Percentiles rank a stretch among this genome's conserved stretches.
Evolutionary conservation across 2,329 filamentous ascomycete genomes (phyloP).

Genomic region (Cryphonectria carpinicola): DNA sequence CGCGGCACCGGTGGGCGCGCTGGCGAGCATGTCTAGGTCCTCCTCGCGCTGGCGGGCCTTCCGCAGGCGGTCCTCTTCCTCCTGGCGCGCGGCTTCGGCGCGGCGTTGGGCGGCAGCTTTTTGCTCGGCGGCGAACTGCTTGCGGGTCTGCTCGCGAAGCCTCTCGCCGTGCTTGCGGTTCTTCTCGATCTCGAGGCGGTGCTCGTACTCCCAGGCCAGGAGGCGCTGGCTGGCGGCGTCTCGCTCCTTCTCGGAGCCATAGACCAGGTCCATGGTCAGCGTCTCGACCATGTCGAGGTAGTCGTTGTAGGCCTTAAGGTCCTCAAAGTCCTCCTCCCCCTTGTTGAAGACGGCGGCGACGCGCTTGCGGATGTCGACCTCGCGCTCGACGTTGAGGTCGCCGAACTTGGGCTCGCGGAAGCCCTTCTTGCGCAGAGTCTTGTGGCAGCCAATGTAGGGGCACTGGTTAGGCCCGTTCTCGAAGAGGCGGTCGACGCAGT

Average conservation of each 20-base stretch:
- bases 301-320: conserved; percentile 82
- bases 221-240: conserved; percentile 51
- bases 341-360: conserved; percentile 86
- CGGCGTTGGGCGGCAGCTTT: conserved; percentile 68
- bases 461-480: conserved; percentile 89
- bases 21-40: conserved; percentile 72
- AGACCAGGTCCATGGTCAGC: conserved; percentile 85
- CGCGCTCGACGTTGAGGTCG: conserved; percentile 84
- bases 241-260: conserved; percentile 65
- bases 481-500: conserved; percentile 94
- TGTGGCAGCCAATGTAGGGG: conserved; percentile 84
- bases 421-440: conserved; percentile 80
- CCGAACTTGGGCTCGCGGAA: conserved; percentile 91
- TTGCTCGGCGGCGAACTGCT: conserved; percentile 65
- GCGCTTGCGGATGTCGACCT: conserved; percentile 86
- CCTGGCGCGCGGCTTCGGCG: conserved; percentile 66
- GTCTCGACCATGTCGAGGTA: conserved; percentile 93
- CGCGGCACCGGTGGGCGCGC: conserved; percentile 57
- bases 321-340: conserved; percentile 87
- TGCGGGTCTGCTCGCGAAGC: conserved; percentile 56
- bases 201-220: conserved; percentile 72
- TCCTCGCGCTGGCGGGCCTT: conserved; percentile 67
- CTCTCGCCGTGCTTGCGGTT: conserved; percentile 57
- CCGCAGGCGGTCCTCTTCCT: conserved; percentile 70
- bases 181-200: conserved; percentile 69